phyloP scores from a whole-genome alignment of 306 rosid species.

The Malus sylvestris region DNA sequence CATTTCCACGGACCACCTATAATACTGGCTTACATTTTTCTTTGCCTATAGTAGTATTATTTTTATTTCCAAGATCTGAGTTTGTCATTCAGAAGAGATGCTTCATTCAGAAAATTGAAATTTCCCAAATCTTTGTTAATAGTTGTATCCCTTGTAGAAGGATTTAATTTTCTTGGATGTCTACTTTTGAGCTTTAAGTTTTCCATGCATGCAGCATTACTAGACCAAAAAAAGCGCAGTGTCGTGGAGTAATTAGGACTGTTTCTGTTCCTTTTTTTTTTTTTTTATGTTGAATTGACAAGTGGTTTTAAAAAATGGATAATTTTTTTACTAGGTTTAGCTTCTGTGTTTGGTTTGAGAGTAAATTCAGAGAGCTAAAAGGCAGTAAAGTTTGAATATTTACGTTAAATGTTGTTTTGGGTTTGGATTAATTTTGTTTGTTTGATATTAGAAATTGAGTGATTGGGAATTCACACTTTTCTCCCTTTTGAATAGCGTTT shows the following conservation, averaged over 20 bases:
- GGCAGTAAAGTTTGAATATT: background rate
- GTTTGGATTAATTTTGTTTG: background rate
- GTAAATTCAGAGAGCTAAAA: conserved; percentile 3
- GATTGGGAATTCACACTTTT: too few species aligned
- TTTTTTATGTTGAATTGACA: too few species aligned
- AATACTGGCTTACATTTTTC: background rate
- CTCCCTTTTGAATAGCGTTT: too few species aligned
- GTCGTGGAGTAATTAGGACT: too few species aligned
- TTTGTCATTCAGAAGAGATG: background rate
- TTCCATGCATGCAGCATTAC: too few species aligned
- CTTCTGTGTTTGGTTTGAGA: conserved; percentile 1
- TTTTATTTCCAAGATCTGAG: background rate
- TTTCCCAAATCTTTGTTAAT: background rate
- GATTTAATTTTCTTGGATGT: too few species aligned
- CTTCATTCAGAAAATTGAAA: background rate
- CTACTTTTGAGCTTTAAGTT: too few species aligned
- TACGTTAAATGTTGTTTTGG: conserved; percentile 9
- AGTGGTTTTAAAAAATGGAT: background rate
- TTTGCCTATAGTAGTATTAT: background rate
- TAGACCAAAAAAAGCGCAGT: too few species aligned
- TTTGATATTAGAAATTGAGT: too few species aligned
- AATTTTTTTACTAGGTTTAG: background rate
- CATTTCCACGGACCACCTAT: background rate
- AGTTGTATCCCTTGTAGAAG: too few species aligned
- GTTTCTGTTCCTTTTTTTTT: too few species aligned